Conservation (phyloP, 2,329 filamentous ascomycete genomes). For the Fusarium musae region DNA sequence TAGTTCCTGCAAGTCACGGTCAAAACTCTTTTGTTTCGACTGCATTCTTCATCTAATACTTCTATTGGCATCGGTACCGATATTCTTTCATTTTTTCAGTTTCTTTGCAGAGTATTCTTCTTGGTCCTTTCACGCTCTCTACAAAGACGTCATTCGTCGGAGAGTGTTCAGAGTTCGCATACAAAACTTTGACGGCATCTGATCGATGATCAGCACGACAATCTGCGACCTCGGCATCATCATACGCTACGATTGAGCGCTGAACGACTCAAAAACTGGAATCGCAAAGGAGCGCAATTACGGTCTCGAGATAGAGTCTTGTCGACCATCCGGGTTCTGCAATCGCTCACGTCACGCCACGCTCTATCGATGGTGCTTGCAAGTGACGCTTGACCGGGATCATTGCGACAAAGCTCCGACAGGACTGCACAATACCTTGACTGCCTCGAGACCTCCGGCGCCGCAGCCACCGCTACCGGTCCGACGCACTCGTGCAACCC, state of each 20-base stretch:
- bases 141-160: slow-evolving; percentile 12
- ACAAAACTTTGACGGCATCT: slow-evolving; percentile 9
- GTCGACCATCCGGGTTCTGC: slow-evolving; percentile 20
- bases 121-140: slow-evolving; percentile 24
- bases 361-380: slow-evolving; percentile 24
- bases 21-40: slow-evolving; percentile 1
- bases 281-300: slow-evolving; percentile 3
- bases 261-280: neutral
- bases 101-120: slow-evolving; percentile 16
- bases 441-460: slow-evolving; percentile 17
- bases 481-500: slow-evolving; percentile 32
- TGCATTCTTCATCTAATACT: slow-evolving; percentile 6
- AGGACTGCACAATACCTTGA: slow-evolving; percentile 4
- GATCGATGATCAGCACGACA: slow-evolving; percentile 9
- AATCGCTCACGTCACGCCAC: slow-evolving; percentile 4
- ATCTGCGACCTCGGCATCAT: slow-evolving; percentile 6
- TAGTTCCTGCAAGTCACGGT: slow-evolving; percentile 13
- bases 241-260: neutral
- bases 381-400: slow-evolving; percentile 27
- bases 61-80: neutral
- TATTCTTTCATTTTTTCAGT: neutral
- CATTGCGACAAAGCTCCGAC: slow-evolving; percentile 28
- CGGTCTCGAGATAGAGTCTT: neutral
- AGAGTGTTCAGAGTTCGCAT: slow-evolving; percentile 3
- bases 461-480: slow-evolving; percentile 33